phyloP scores from a whole-genome alignment of 2,329 filamentous ascomycete species.

The Kalmusia sp. region DNA sequence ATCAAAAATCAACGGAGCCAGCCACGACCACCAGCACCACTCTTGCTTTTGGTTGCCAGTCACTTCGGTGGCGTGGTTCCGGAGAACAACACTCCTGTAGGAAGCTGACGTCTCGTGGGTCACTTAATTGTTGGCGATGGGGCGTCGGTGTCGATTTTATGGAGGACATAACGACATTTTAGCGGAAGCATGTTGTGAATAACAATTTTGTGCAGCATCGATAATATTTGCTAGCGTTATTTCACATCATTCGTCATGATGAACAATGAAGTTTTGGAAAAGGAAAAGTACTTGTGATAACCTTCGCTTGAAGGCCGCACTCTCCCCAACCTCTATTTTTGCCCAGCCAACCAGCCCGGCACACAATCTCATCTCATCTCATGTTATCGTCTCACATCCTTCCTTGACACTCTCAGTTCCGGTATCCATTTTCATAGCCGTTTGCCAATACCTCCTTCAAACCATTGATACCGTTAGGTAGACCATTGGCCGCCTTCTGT shows the following conservation, averaged over 20 bases:
- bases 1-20: slow-evolving; percentile 70
- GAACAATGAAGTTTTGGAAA: too few species aligned
- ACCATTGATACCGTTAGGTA: slow-evolving; percentile 26
- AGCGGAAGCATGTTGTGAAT: neutral
- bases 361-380: too few species aligned
- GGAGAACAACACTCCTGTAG: slow-evolving; percentile 68
- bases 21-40: slow-evolving; percentile 71
- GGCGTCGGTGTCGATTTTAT: slow-evolving; percentile 73
- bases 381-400: neutral
- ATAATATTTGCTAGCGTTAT: neutral
- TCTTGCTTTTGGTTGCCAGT: slow-evolving; percentile 73
- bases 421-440: slow-evolving; percentile 40
- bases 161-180: slow-evolving; percentile 64
- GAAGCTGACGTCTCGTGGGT: slow-evolving; percentile 74
- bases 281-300: too few species aligned
- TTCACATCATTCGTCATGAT: neutral
- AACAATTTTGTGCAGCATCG: neutral
- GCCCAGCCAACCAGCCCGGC: neutral
- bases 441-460: slow-evolving; percentile 37
- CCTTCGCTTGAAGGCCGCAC: too few species aligned
- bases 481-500: slow-evolving; percentile 14
- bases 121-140: slow-evolving; percentile 76
- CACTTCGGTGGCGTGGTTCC: slow-evolving; percentile 66
- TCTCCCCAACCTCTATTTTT: too few species aligned
- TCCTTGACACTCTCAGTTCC: slow-evolving; percentile 27